phyloP scores from a whole-genome alignment of 2,329 filamentous ascomycete species.

The Cercospora sesami region DNA sequence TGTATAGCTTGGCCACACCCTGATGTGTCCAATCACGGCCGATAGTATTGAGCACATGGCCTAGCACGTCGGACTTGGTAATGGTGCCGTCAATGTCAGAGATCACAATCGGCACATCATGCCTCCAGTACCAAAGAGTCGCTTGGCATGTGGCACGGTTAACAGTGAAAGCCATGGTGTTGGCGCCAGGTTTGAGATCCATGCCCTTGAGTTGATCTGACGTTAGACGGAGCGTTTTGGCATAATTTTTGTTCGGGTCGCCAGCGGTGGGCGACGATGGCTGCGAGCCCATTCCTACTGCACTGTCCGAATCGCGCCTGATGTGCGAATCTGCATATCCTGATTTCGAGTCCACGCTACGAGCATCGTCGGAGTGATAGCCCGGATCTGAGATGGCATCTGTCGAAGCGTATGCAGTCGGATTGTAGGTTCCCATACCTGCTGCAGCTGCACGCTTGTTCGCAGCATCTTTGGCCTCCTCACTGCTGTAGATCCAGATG shows the following conservation, averaged over 20 bases:
- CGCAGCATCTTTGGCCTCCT: constrained; percentile 89
- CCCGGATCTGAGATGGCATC: constrained; percentile 90
- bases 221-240: constrained; percentile 91
- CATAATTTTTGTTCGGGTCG: constrained; percentile 82
- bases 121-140: constrained; percentile 90
- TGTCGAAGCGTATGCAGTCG: constrained; percentile 58
- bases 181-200: constrained; percentile 78
- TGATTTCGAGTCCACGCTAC: constrained; percentile 52
- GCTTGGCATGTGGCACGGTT: constrained; percentile 91
- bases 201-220: constrained; percentile 91
- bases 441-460: constrained; percentile 57
- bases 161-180: constrained; percentile 93
- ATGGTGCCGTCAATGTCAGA: constrained; percentile 99
- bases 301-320: constrained; percentile 68
- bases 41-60: constrained; percentile 94
- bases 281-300: constrained; percentile 64
- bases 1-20: constrained; percentile 95
- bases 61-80: constrained; percentile 68
- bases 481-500: constrained; percentile 98
- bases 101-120: constrained; percentile 90
- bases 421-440: constrained; percentile 53
- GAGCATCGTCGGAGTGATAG: constrained; percentile 83
- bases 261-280: constrained; percentile 57
- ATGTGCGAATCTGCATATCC: constrained; percentile 52
- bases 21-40: constrained; percentile 97